Conservation (phyloP, 305 asterid genomes). For the Ajuga reptans region DNA sequence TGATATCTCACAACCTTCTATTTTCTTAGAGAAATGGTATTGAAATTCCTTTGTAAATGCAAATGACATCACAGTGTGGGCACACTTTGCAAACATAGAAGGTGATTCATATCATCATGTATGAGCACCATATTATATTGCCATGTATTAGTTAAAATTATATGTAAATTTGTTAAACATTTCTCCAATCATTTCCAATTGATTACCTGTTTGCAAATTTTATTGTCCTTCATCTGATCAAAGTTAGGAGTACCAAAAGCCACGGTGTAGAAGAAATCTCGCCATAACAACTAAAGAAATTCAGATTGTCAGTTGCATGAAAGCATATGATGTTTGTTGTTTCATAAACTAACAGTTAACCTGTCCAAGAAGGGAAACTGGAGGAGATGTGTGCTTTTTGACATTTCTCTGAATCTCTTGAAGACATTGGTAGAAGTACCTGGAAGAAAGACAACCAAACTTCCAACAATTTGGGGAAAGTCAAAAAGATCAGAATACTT, state of each 20-base stretch:
- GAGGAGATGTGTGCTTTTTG: conserved; percentile 78
- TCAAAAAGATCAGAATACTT: conserved; percentile 28
- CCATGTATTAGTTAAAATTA: not conserved
- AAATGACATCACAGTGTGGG: not conserved
- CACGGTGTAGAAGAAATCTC: conserved; percentile 84
- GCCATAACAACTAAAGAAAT: conserved; percentile 69
- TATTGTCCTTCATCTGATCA: conserved; percentile 68
- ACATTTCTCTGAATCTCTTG: conserved; percentile 58
- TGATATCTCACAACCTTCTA: not conserved
- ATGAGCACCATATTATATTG: not conserved
- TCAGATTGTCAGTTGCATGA: conserved; percentile 22
- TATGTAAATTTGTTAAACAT: not conserved
- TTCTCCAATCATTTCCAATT: conserved; percentile 1
- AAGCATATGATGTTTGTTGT: not conserved
- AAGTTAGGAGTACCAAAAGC: conserved; percentile 82
- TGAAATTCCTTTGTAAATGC: not conserved
- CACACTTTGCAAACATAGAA: not conserved
- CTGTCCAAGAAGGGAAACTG: conserved; percentile 97
- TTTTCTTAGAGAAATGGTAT: not conserved
- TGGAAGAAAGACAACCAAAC: conserved; percentile 95
- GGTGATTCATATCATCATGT: not conserved
- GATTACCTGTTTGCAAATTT: conserved; percentile 84
- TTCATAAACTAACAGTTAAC: conserved; percentile 24
- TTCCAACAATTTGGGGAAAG: conserved; percentile 42
- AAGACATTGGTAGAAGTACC: conserved; percentile 85